A percentile compares a stretch with the other conserved stretches of the same genome.
phyloP scores from a whole-genome alignment of 73 alveolate species.

The Diophrys appendiculata region DNA sequence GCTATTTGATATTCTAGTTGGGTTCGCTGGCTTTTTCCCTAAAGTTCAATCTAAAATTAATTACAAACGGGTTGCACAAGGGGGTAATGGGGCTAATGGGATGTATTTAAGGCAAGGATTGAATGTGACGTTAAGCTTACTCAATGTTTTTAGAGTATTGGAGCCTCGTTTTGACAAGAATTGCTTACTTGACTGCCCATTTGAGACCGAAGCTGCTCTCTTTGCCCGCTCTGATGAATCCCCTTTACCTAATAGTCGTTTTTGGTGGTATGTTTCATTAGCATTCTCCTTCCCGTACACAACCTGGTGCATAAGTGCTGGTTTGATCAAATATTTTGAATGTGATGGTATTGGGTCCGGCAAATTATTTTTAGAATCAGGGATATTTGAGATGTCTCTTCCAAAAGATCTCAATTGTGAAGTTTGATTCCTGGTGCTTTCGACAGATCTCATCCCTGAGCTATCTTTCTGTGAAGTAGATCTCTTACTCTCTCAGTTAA shows the following conservation, averaged over 20 bases:
- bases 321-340: background rate
- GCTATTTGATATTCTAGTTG: background rate
- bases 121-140: background rate
- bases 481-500: constrained; percentile 14
- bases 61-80: too few species aligned
- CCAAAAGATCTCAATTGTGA: constrained; percentile 33
- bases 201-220: constrained; percentile 33
- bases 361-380: constrained; percentile 2
- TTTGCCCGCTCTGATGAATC: constrained; percentile 17
- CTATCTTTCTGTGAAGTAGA: constrained; percentile 22
- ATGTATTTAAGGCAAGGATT: background rate
- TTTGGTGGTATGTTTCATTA: constrained; percentile 8
- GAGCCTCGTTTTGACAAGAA: constrained; percentile 18
- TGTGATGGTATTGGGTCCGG: constrained; percentile 4
- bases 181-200: constrained; percentile 15
- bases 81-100: too few species aligned
- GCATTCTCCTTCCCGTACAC: constrained; percentile 18
- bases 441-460: constrained; percentile 24
- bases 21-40: too few species aligned
- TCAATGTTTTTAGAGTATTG: constrained; percentile 1
- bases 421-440: constrained; percentile 28
- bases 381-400: constrained; percentile 35
- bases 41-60: too few species aligned
- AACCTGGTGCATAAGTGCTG: constrained; percentile 1
- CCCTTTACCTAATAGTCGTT: constrained; percentile 2